Conservation (phyloP, 805 yeast species). For the Yarrowia keelungensis region DNA sequence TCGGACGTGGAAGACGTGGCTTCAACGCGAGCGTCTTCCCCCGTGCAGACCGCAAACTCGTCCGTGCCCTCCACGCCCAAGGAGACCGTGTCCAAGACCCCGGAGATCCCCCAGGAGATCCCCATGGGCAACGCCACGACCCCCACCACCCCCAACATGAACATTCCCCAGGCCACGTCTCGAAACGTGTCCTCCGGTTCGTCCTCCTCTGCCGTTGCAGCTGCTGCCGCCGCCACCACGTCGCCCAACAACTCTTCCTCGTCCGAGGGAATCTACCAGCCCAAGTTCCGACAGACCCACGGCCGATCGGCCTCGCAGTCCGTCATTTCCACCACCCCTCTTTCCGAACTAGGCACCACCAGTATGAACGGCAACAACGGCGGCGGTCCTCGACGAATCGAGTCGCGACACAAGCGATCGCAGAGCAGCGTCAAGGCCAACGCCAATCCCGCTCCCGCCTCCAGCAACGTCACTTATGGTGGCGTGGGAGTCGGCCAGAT, state of each 20-base stretch:
- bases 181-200: conserved; percentile 27
- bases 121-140: conserved; percentile 2
- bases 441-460: not conserved
- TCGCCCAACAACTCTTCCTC: conserved; percentile 27
- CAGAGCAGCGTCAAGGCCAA: conserved; percentile 20
- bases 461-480: conserved; percentile 15
- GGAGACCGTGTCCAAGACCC: conserved; percentile 7
- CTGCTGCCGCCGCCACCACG: conserved; percentile 19
- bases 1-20: conserved; percentile 19
- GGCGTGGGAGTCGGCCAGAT: conserved; percentile 33
- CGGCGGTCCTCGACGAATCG: conserved; percentile 36
- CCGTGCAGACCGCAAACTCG: conserved; percentile 1
- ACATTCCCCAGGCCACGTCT: conserved; percentile 36
- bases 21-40: conserved; percentile 21
- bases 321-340: conserved; percentile 35
- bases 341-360: conserved; percentile 32
- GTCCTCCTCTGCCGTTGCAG: not conserved
- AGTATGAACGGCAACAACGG: conserved; percentile 37
- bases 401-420: conserved; percentile 31
- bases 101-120: conserved; percentile 29
- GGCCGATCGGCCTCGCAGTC: conserved; percentile 34
- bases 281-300: conserved; percentile 36
- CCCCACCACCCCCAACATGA: conserved; percentile 31
- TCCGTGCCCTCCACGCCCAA: conserved; percentile 36
- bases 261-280: conserved; percentile 31